These are phyloP conservation scores for Saccharomycopsis sp. DNA, from an alignment of 805 yeast species.

Conservation along the genomic window DNA sequence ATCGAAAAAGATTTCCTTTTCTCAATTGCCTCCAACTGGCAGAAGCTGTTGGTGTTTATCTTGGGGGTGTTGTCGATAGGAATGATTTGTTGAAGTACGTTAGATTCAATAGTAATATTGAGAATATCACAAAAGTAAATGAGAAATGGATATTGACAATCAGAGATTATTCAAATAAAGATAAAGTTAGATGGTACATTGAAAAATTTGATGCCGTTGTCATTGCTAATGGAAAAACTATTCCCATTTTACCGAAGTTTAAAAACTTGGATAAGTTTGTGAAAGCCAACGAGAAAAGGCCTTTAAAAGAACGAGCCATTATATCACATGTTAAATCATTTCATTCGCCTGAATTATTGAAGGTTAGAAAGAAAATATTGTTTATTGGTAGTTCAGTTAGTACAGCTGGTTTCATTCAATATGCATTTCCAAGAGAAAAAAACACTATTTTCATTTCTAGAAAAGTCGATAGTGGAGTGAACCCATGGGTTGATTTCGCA, in stretches of 20 bases:
- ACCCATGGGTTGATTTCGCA: slow-evolving; percentile 35
- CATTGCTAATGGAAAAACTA: slow-evolving; percentile 34
- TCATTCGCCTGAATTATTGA: slow-evolving; percentile 26
- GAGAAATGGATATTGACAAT: slow-evolving; percentile 30
- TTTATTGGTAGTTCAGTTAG: slow-evolving; percentile 39
- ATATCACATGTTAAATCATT: slow-evolving; percentile 43
- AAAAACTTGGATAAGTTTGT: slow-evolving; percentile 17
- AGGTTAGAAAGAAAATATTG: slow-evolving; percentile 28
- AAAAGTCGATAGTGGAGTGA: slow-evolving; percentile 55
- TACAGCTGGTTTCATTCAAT: slow-evolving; percentile 39
- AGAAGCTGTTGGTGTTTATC: slow-evolving; percentile 21
- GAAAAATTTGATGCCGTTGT: slow-evolving; percentile 38
- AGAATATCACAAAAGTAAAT: slow-evolving; percentile 25
- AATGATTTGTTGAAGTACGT: slow-evolving; percentile 29
- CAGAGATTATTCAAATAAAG: slow-evolving; percentile 22
- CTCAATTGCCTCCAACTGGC: slow-evolving; percentile 15
- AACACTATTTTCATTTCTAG: slow-evolving; percentile 53
- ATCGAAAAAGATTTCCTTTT: slow-evolving; percentile 23
- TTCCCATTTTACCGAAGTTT: slow-evolving; percentile 35
- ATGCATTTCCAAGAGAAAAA: slow-evolving; percentile 30
- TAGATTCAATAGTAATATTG: slow-evolving; percentile 32
- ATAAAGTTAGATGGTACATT: slow-evolving; percentile 31
- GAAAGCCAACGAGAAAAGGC: slow-evolving; percentile 26
- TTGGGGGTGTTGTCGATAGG: slow-evolving; percentile 24
- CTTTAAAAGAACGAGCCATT: slow-evolving; percentile 22